Percentiles rank a stretch among this genome's conserved stretches.
These are phyloP conservation scores for Mucor saturninus DNA, from an alignment of 371 early-diverging fungal species.

Conservation along the genomic window DNA sequence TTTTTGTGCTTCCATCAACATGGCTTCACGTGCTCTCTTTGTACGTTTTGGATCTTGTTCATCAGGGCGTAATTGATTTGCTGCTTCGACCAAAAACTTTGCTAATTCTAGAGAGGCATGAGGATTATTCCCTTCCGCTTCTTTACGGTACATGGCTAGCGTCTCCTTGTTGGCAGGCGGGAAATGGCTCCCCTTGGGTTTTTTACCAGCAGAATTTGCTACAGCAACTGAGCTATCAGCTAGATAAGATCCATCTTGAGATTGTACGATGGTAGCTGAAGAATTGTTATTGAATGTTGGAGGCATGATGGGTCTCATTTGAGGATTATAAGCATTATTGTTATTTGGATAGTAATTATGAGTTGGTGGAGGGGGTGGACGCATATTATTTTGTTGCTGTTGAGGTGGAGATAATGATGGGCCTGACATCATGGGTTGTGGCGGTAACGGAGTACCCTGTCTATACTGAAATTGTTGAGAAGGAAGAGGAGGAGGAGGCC, in stretches of 20 bases:
- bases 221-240: slow-evolving; percentile 46
- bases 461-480: slow-evolving; percentile 12
- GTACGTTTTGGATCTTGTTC: slow-evolving; percentile 72
- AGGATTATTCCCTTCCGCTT: slow-evolving; percentile 81
- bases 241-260: slow-evolving; percentile 28
- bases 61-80: slow-evolving; percentile 49
- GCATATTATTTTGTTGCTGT: background rate
- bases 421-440: slow-evolving; percentile 10
- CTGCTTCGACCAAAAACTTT: slow-evolving; percentile 72
- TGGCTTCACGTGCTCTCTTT: slow-evolving; percentile 71
- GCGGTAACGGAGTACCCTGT: slow-evolving; percentile 12
- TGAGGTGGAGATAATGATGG: slow-evolving; percentile 11
- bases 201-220: slow-evolving; percentile 36
- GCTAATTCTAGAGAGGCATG: slow-evolving; percentile 80
- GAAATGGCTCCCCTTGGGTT: slow-evolving; percentile 39
- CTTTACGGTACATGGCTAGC: slow-evolving; percentile 76
- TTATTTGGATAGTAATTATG: slow-evolving; percentile 1
- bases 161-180: slow-evolving; percentile 65
- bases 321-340: slow-evolving; percentile 1
- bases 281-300: background rate
- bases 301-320: slow-evolving; percentile 6
- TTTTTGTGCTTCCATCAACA: slow-evolving; percentile 77
- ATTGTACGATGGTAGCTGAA: background rate
- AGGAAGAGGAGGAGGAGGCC: slow-evolving; percentile 3
- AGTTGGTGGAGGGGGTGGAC: slow-evolving; percentile 15